These are phyloP conservation scores for Leccinum rimulosum DNA, from an alignment of 768 basidiomycete species.

Conservation along the genomic window DNA sequence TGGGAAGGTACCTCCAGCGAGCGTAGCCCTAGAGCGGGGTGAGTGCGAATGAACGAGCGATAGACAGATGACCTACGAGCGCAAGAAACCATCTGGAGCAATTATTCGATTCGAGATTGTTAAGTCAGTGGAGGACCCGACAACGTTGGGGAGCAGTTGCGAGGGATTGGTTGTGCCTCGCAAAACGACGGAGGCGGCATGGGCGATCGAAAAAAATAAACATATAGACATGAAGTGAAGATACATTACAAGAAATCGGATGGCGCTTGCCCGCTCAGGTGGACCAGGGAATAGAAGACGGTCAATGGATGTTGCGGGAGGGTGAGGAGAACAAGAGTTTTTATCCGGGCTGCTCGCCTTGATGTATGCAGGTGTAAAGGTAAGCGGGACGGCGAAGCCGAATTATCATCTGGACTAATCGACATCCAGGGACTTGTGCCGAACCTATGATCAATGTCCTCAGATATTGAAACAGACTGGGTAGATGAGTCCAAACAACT, in stretches of 20 bases:
- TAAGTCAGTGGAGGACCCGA: conserved; percentile 28
- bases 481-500: no score
- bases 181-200: conserved; percentile 22
- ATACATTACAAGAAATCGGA: conserved; percentile 13
- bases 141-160: neutral
- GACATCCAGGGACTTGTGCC: neutral
- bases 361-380: neutral
- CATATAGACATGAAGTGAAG: conserved; percentile 4
- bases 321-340: neutral
- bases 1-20: conserved; percentile 45
- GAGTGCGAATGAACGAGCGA: neutral
- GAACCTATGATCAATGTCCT: no score
- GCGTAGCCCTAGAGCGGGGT: conserved; percentile 13
- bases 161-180: conserved; percentile 5
- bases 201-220: conserved; percentile 1
- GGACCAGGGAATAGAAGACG: neutral
- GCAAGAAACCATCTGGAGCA: conserved; percentile 48
- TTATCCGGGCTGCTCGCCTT: neutral
- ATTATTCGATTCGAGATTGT: conserved; percentile 40
- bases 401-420: neutral
- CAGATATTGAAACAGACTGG: no score
- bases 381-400: neutral
- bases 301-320: neutral
- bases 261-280: neutral
- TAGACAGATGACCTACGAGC: conserved; percentile 34